A percentile compares a stretch with the other conserved stretches of the same genome.
Evolutionary conservation across 495 filamentous ascomycete species (phyloP).

Genomic region (Jackrogersella multiformis): DNA sequence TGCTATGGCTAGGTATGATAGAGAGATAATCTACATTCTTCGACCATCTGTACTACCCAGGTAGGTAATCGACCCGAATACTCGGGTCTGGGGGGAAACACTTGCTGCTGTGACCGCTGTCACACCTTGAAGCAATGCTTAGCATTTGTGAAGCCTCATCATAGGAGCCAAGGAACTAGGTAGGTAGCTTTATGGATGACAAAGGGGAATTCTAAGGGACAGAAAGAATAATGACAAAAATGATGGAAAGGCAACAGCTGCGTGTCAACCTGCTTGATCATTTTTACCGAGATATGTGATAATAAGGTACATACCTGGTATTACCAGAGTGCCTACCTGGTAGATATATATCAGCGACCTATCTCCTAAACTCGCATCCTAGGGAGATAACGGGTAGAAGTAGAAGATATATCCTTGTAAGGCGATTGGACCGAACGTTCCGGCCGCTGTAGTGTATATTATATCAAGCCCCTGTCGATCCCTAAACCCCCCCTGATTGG

Average conservation of each 20-base stretch:
- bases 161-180: not conserved
- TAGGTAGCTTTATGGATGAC: no score
- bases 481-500: not conserved
- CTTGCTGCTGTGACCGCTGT: not conserved
- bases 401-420: not conserved
- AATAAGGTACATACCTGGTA: no score
- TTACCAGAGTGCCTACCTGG: no score
- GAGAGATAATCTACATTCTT: not conserved
- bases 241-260: not conserved
- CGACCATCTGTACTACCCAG: not conserved
- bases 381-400: slow-evolving; percentile 17
- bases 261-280: not conserved
- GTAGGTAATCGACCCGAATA: not conserved
- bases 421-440: slow-evolving; percentile 13
- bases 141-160: slow-evolving; percentile 4
- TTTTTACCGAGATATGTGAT: slow-evolving; percentile 1
- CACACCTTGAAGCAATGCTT: not conserved
- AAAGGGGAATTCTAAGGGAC: not conserved
- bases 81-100: not conserved
- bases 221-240: not conserved
- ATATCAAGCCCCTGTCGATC: slow-evolving; percentile 4
- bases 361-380: not conserved
- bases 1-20: no score
- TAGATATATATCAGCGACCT: not conserved
- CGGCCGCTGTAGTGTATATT: slow-evolving; percentile 6